These are phyloP conservation scores for Phytophthora cryptogea DNA, from an alignment of 352 stramenopile species.

Conservation along the genomic window DNA sequence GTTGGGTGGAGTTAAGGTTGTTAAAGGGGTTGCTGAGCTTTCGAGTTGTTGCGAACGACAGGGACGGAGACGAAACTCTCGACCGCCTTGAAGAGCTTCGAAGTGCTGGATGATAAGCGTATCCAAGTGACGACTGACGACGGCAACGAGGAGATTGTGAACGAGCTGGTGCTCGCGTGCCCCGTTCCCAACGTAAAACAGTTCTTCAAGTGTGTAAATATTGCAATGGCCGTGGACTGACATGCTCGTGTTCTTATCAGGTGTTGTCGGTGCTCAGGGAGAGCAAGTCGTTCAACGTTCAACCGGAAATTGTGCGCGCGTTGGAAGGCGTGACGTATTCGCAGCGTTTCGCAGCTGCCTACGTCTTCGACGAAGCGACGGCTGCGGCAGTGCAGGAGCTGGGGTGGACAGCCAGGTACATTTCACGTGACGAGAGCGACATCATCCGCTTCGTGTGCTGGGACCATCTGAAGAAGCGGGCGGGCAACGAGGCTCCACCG, in stretches of 20 bases:
- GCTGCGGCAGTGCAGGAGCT: constrained; percentile 41
- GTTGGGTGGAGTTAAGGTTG: not conserved
- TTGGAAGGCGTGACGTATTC: constrained; percentile 65
- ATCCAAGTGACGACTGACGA: constrained; percentile 51
- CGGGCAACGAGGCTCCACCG: constrained; percentile 1
- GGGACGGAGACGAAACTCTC: constrained; percentile 48
- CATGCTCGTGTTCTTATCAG: constrained; percentile 25
- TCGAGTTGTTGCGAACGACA: constrained; percentile 28
- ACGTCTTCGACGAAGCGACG: constrained; percentile 59
- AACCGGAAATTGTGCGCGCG: constrained; percentile 32
- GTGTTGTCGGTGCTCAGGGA: constrained; percentile 61
- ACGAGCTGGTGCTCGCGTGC: constrained; percentile 72
- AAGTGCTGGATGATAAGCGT: constrained; percentile 51
- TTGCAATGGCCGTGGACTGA: constrained; percentile 1
- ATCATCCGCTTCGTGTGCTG: constrained; percentile 79
- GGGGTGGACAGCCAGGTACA: constrained; percentile 72
- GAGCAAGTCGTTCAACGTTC: constrained; percentile 42
- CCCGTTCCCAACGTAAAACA: constrained; percentile 55
- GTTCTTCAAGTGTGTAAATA: not conserved
- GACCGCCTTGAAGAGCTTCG: constrained; percentile 51
- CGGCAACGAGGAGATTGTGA: constrained; percentile 57
- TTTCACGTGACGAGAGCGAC: constrained; percentile 54
- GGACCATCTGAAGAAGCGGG: constrained; percentile 71
- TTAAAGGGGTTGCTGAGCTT: constrained; percentile 1
- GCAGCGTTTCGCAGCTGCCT: constrained; percentile 68